Conservation (phyloP, 257 asterid genomes). For the Rubia yunnanensis region DNA sequence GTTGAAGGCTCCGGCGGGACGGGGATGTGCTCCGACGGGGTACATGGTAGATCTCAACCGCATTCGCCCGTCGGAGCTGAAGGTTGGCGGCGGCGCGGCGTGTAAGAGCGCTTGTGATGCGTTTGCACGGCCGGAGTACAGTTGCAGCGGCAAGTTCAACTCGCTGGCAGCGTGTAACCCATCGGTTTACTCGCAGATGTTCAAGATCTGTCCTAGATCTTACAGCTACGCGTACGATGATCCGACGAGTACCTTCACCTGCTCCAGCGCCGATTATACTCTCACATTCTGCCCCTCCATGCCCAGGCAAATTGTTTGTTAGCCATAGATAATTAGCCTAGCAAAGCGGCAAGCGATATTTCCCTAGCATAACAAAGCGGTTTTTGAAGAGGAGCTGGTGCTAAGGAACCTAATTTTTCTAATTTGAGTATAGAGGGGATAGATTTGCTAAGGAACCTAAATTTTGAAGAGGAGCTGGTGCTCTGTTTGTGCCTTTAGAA, state of each 20-base stretch:
- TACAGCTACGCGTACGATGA: constrained; percentile 96
- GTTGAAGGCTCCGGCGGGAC: constrained; percentile 80
- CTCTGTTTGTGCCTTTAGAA: too few relatives aligned
- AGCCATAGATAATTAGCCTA: too few relatives aligned
- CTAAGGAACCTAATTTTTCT: too few relatives aligned
- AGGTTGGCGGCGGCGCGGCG: constrained; percentile 53
- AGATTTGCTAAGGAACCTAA: too few relatives aligned
- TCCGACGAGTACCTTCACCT: constrained; percentile 92
- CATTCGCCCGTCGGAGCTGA: constrained; percentile 77
- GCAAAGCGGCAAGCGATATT: too few relatives aligned
- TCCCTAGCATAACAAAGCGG: too few relatives aligned
- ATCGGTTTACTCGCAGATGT: constrained; percentile 73
- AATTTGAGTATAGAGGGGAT: too few relatives aligned
- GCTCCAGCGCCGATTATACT: constrained; percentile 80
- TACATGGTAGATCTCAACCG: constrained; percentile 88
- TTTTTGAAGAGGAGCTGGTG: too few relatives aligned
- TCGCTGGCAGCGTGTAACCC: constrained; percentile 78
- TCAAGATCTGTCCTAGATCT: constrained; percentile 78
- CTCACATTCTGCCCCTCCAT: constrained; percentile 79
- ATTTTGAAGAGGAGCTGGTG: too few relatives aligned
- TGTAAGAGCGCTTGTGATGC: constrained; percentile 96
- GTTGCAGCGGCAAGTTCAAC: constrained; percentile 84
- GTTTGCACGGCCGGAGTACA: constrained; percentile 66
- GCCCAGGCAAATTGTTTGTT: constrained; percentile 80
- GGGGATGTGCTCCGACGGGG: constrained; percentile 85